phyloP scores from a whole-genome alignment of 306 rosid genomes.

The Fragaria iinumae region DNA sequence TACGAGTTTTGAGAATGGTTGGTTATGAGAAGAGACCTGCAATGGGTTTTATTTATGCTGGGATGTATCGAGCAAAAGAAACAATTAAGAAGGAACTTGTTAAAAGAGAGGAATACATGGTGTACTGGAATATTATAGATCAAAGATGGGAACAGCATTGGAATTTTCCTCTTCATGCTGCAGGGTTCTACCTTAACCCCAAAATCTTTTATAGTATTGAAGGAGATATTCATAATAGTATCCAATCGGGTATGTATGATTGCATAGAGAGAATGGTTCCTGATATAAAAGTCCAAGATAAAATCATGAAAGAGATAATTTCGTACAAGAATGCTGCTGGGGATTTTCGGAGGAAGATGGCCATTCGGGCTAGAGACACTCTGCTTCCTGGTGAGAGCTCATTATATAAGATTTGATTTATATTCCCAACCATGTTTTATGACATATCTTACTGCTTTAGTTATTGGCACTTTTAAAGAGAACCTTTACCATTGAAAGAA shows the following conservation, averaged over 20 bases:
- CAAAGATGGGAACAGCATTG: slow-evolving; percentile 74
- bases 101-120: slow-evolving; percentile 72
- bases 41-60: slow-evolving; percentile 81
- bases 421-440: slow-evolving; percentile 26
- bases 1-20: slow-evolving; percentile 62
- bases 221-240: slow-evolving; percentile 63
- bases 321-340: slow-evolving; percentile 67
- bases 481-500: background rate
- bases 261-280: slow-evolving; percentile 90
- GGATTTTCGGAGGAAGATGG: slow-evolving; percentile 92
- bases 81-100: slow-evolving; percentile 69
- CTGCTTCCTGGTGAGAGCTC: slow-evolving; percentile 70
- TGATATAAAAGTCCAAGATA: slow-evolving; percentile 81
- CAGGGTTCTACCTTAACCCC: slow-evolving; percentile 89
- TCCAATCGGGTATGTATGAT: slow-evolving; percentile 71
- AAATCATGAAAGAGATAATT: slow-evolving; percentile 77
- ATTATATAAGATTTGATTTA: slow-evolving; percentile 20
- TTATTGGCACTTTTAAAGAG: background rate
- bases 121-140: slow-evolving; percentile 87
- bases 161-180: slow-evolving; percentile 82
- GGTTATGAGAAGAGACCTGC: slow-evolving; percentile 77
- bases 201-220: slow-evolving; percentile 73
- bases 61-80: slow-evolving; percentile 78
- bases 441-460: background rate
- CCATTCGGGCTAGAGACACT: slow-evolving; percentile 80